A percentile compares a stretch with the other conserved stretches of the same genome.
Conservation (phyloP, 768 basidiomycete genomes). For the Termitomyces bulborhizus region DNA sequence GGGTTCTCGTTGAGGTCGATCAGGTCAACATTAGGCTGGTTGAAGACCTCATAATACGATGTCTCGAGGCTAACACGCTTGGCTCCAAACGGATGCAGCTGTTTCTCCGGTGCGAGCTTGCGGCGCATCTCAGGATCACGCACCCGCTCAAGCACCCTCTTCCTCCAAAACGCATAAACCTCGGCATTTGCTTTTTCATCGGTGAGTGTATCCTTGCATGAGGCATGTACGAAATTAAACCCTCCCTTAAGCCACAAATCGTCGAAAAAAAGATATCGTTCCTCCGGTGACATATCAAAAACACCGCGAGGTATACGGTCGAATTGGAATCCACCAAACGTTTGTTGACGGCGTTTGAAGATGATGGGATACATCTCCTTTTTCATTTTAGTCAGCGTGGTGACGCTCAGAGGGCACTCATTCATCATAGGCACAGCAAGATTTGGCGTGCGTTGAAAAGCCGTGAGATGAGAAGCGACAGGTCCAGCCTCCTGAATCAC, state of each 20-base stretch:
- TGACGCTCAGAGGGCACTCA: constrained; percentile 11
- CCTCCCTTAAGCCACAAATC: constrained; percentile 18
- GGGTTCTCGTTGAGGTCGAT: too few relatives aligned
- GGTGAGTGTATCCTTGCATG: constrained; percentile 11
- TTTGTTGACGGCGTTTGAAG: constrained; percentile 16
- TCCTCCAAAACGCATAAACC: constrained; percentile 20
- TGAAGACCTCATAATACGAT: constrained; percentile 19
- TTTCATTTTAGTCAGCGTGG: constrained; percentile 13
- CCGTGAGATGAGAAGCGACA: constrained; percentile 16
- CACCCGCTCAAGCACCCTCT: constrained; percentile 15
- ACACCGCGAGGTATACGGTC: constrained; percentile 8
- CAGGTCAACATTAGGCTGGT: constrained; percentile 19
- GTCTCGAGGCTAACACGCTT: constrained; percentile 19
- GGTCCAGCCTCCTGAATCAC: constrained; percentile 19
- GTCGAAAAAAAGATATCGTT: constrained; percentile 16
- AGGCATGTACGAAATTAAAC: constrained; percentile 16
- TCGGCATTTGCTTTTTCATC: constrained; percentile 16
- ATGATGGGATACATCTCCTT: constrained; percentile 14
- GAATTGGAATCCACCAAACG: constrained; percentile 14
- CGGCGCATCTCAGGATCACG: constrained; percentile 15
- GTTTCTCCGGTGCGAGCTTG: constrained; percentile 17
- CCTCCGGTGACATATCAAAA: constrained; percentile 15
- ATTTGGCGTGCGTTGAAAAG: constrained; percentile 23
- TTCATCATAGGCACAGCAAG: constrained; percentile 20
- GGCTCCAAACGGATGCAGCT: constrained; percentile 20